Evolutionary conservation across 1,284 basidiomycete genomes (phyloP), one percentile per base, ranked within the genome.

Genomic region (Tilletiaria anomala): DNA sequence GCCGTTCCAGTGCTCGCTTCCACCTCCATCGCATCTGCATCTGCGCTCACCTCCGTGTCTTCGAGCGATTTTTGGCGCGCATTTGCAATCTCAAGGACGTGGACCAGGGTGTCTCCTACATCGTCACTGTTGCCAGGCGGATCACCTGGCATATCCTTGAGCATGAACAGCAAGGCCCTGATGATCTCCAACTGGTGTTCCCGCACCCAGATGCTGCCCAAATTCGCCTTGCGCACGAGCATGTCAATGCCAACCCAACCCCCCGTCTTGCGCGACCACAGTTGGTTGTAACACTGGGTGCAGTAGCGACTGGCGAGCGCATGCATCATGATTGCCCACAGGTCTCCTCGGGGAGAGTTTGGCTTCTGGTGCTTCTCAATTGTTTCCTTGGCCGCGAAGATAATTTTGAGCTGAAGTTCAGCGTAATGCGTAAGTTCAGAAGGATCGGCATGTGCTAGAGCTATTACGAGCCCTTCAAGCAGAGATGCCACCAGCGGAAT

Each of bases 121-220:
- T 81, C 77, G 29, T 80, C 77, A 24, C 88, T 77, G 54, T 89
- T 80, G 17, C 77, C 76, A 1, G 26, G 26, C 32, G 88, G 76
- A 53, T 97, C 89, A 51, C 78, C 77, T 0, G 93, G 89, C 64
- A 94, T 83, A 64, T 97, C 91, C 65, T 97, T 96, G 38, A 99
- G 73, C 49, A 91, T 83, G 62, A 89, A 89, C 35, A 97, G 72
- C 23, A 99, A 75, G 4, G 84, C 88, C 35, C 89, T 80, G 39
- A 89, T 78, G 50, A 94, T 79, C 56, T 97, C 91, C 34, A 85
- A 75, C 66, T 93, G 83, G 36, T 87, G 80, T 43, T 93, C 86
- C 47, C 77, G 75, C 37, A 89, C 75, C 84, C 88, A 93, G 19
- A 47, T 43, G 40, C 47, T 39, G 52, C 76, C 78, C 19, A 93